Evolutionary conservation across 2,329 filamentous ascomycete species (phyloP).

Genomic region (Hymenoscyphus fraxineus): DNA sequence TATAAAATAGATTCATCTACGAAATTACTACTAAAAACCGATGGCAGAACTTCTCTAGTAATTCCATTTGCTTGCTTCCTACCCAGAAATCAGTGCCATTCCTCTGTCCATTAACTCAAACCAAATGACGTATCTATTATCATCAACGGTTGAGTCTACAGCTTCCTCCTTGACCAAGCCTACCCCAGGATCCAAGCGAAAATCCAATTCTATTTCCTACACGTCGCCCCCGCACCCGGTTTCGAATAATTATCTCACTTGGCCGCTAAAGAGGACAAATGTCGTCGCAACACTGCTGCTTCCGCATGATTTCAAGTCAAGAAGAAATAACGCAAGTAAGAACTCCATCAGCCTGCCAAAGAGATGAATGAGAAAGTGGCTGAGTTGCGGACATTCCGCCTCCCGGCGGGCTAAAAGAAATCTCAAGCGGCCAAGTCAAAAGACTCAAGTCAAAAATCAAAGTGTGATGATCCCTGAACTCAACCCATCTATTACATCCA

Average conservation of each 20-base stretch:
- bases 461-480: no score
- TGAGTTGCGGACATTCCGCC: constrained; percentile 41
- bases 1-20: no score
- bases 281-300: constrained; percentile 82
- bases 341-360: constrained; percentile 75
- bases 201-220: constrained; percentile 26
- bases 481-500: no score
- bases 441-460: no score
- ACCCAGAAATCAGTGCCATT: constrained; percentile 6
- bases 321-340: constrained; percentile 93
- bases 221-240: constrained; percentile 39
- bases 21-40: no score
- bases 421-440: no score
- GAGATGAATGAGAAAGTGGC: constrained; percentile 79
- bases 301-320: constrained; percentile 87
- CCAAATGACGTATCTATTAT: constrained; percentile 18
- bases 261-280: constrained; percentile 85
- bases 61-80: constrained; percentile 16
- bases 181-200: constrained; percentile 31
- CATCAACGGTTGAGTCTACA: constrained; percentile 21
- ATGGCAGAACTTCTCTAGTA: no score
- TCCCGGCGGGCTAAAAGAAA: no score
- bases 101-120: constrained; percentile 17
- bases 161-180: constrained; percentile 30
- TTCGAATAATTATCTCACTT: constrained; percentile 69